Evolutionary conservation across 257 asterid genomes (phyloP), one percentile per base, ranked within the genome.

Genomic region (Henckelia pumila): DNA sequence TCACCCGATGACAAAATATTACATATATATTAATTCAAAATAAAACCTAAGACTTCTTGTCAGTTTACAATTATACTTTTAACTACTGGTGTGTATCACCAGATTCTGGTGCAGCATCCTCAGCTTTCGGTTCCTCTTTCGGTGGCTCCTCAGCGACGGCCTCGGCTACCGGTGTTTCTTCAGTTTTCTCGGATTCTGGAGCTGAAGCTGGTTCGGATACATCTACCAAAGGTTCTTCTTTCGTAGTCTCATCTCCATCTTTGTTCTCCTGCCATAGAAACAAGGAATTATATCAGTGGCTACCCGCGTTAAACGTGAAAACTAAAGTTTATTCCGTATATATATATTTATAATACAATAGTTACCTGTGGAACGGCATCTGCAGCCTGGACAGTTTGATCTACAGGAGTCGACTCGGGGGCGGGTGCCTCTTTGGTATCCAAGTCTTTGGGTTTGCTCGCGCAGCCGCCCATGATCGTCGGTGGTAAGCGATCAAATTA

Each of bases 381-480:
- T n/a, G n/a, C n/a, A 8, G 55, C 75, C 78, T 81, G 87, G 55
- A 74, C 76, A 63, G 74, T 78, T 56, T 74, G 77, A 1, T 44
- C 67, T 2, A 28, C 67, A 2, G 65, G 1, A 71, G 68, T 59
- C n/a, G n/a, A n/a, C 73, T 73, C 68, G 11, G 85, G 82, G 59
- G 79, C 81, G 1, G 83, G 86, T 4, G 70, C 77, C 52, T 74
- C 56, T 29, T 79, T 73, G 35, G 32, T 29, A 22, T 78, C 87
- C 82, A 87, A 80, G 71, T 78, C 89, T 82, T 79, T 84, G 1
- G 95, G 95, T 84, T 69, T 89, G 86, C 89, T 89, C 69, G 89
- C 95, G 66, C 97, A 89, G 87, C 89, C 97, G 76, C 97, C 97
- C 97, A 89, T 87, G 73, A 63, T 77, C 60, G 57, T 35, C 58